Evolutionary conservation across 2,329 filamentous ascomycete species (phyloP).

Genomic region (Neodidymelliopsis sp.): DNA sequence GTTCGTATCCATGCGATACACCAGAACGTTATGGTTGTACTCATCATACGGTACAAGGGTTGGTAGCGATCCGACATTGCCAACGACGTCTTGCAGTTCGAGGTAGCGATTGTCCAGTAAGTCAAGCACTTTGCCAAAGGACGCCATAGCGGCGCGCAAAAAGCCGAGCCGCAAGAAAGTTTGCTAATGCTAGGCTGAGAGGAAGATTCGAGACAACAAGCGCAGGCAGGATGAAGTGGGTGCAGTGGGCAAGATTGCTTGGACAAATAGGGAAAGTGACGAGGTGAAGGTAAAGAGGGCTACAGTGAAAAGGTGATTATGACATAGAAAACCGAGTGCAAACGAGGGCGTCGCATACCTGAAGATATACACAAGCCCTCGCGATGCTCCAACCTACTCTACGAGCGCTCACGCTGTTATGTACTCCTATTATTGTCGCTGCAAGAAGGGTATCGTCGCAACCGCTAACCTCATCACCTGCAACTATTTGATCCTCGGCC

Average conservation of each 20-base stretch:
- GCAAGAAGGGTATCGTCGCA: conserved; percentile 32
- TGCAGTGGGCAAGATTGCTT: conserved; percentile 1
- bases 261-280: conserved; percentile 3
- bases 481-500: background rate
- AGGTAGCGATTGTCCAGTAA: conserved; percentile 43
- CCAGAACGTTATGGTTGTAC: conserved; percentile 31
- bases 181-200: background rate
- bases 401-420: conserved; percentile 4
- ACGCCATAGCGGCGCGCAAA: conserved; percentile 29
- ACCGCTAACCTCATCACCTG: conserved; percentile 2
- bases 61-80: conserved; percentile 40
- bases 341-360: background rate
- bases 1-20: conserved; percentile 38
- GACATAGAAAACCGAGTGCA: conserved; percentile 1
- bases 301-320: background rate
- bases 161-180: too few relatives aligned
- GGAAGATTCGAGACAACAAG: background rate
- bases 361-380: background rate
- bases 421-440: conserved; percentile 12
- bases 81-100: conserved; percentile 40
- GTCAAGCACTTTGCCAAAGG: conserved; percentile 40
- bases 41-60: conserved; percentile 42
- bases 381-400: conserved; percentile 7
- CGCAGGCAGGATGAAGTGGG: conserved; percentile 1
- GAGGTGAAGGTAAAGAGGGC: conserved; percentile 11